These are phyloP conservation scores for Solanum phureja DNA, from an alignment of 257 asterid genomes.

Conservation along the genomic window DNA sequence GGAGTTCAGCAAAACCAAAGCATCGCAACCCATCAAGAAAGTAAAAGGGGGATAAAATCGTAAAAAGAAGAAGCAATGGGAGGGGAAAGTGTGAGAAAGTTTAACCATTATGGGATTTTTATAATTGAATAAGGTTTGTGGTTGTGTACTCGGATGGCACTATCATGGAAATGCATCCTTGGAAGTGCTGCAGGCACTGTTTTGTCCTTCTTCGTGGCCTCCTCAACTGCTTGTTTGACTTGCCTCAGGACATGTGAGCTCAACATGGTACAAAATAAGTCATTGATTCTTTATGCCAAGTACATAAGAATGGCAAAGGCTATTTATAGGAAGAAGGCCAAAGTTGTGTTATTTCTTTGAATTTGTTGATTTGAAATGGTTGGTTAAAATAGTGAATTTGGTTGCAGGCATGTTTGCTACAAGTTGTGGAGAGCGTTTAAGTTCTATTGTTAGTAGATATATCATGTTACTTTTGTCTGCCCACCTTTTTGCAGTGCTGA, in stretches of 20 bases:
- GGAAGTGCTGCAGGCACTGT: slow-evolving; percentile 55
- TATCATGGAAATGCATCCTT: slow-evolving; percentile 76
- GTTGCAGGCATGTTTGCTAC: background rate
- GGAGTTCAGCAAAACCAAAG: slow-evolving; percentile 8
- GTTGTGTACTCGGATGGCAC: slow-evolving; percentile 44
- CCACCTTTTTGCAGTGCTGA: background rate
- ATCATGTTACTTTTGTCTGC: background rate
- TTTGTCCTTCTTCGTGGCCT: slow-evolving; percentile 34
- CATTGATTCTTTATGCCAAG: background rate
- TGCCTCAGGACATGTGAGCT: slow-evolving; percentile 29
- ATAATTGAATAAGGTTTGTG: background rate
- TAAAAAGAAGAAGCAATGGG: background rate
- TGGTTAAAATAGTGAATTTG: background rate
- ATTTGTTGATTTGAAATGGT: background rate
- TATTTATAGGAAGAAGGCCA: background rate
- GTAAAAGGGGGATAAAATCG: background rate
- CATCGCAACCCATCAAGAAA: slow-evolving; percentile 8
- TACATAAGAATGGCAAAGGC: background rate
- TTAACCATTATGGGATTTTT: background rate
- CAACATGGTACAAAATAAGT: background rate
- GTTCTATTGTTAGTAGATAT: background rate
- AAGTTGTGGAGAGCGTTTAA: background rate
- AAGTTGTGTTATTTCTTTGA: background rate
- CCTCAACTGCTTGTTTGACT: slow-evolving; percentile 35
- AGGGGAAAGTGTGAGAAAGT: background rate